Base-by-base conservation (phyloP, 2,329 filamentous ascomycete genomes). In the Lasiodiplodia gonubiensis region DNA sequence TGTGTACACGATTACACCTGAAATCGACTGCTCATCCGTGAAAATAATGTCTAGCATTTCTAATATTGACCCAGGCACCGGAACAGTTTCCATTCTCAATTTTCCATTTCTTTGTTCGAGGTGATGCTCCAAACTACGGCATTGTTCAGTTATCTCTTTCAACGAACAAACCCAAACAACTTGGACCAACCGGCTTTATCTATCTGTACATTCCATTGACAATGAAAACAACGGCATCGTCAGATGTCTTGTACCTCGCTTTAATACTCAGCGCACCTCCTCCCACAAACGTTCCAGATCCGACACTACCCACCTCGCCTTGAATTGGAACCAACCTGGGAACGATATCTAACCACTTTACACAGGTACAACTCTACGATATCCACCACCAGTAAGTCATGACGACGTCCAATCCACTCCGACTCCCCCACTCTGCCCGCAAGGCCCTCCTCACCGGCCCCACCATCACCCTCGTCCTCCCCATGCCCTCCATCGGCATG, bases 401-500 rank as follows among this genome's bases (percentile, higher is more conserved):
- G 57, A n/a, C 39, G 12, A 64, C n/a, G 8, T 21, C 49, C 33
- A n/a, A 35, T n/a, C 35, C 51, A 4, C 61, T 53, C 61, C 23
- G 6, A 49, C 48, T 54, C 49, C 23, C 51, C 52, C 52, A 7
- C 25, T 18, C 30, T 18, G 23, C 27, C 16, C 64, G 64, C 52
- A 6, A 37, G 10, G 25, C 23, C 42, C 52, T 66, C 35, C 64
- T 55, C 35, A 48, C 51, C 52, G 64, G 64, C 39, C 51, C 37
- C 35, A 48, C 39, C 64, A 25, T 48, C 37, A 8, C 64, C 16
- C 51, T 66, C 52, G n/a, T 11, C 52, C 64, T 66, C 51, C 51
- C 52, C 25, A 27, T 49, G 35, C 48, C 51, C 39, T 23, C 21
- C 18, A 54, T 25, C n/a, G n/a, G 12, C 27, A 25, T 27, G 18